These are phyloP conservation scores for Naegleria fowleri DNA, from an alignment of 208 protist species.

Conservation along the genomic window DNA sequence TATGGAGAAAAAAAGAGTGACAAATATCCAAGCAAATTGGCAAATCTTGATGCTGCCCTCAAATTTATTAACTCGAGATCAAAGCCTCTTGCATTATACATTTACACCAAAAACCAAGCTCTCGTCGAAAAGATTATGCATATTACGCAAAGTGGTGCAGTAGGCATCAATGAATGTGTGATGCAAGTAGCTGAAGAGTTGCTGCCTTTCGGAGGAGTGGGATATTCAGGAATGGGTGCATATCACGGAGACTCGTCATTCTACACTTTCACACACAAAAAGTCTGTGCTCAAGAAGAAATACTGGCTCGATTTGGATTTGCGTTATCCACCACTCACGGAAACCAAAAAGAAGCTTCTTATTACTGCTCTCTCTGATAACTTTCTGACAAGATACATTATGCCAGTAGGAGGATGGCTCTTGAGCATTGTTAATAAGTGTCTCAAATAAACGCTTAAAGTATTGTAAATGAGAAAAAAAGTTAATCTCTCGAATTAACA, in stretches of 20 bases:
- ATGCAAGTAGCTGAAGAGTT: slow-evolving; percentile 44
- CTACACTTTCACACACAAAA: slow-evolving; percentile 60
- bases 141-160: slow-evolving; percentile 51
- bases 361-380: neutral
- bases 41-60: slow-evolving; percentile 51
- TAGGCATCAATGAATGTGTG: slow-evolving; percentile 63
- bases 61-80: slow-evolving; percentile 52
- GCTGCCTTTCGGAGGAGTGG: slow-evolving; percentile 84
- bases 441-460: neutral
- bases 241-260: slow-evolving; percentile 70
- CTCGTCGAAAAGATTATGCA: slow-evolving; percentile 45
- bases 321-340: slow-evolving; percentile 21
- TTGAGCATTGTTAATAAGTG: neutral
- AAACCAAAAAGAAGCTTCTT: neutral
- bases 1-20: slow-evolving; percentile 32
- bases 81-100: slow-evolving; percentile 77
- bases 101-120: slow-evolving; percentile 62
- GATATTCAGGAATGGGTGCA: slow-evolving; percentile 67
- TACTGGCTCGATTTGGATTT: neutral
- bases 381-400: neutral
- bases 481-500: no score
- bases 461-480: no score
- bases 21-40: neutral
- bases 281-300: slow-evolving; percentile 32
- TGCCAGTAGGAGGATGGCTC: neutral